phyloP scores from a whole-genome alignment of 2,329 filamentous ascomycete genomes.

The Gyromitra esculenta region DNA sequence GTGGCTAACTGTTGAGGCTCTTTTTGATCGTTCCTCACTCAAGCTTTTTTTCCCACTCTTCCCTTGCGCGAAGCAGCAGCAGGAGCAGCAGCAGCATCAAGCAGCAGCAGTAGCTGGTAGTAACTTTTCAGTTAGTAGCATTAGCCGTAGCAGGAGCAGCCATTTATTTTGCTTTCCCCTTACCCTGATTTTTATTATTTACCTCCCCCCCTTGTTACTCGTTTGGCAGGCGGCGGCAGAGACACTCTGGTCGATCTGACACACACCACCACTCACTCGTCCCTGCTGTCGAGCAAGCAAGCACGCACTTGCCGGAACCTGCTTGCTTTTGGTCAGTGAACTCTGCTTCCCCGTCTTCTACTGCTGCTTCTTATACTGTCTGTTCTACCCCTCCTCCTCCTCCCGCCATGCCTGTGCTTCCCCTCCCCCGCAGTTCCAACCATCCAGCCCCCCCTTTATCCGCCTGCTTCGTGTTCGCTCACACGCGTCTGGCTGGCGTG shows the following conservation, averaged over 20 bases:
- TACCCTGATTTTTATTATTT: constrained; percentile 53
- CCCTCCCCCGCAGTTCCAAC: constrained; percentile 25
- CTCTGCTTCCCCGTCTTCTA: constrained; percentile 49
- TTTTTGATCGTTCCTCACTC: constrained; percentile 46
- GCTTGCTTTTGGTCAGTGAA: constrained; percentile 54
- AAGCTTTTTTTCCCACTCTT: constrained; percentile 50
- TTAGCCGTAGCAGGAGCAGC: constrained; percentile 51
- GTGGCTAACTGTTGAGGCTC: constrained; percentile 54
- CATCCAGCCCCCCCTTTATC: constrained; percentile 30
- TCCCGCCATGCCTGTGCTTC: constrained; percentile 38
- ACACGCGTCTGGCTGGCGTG: constrained; percentile 47
- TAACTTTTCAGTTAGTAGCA: constrained; percentile 50
- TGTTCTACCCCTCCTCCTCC: constrained; percentile 38
- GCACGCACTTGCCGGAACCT: constrained; percentile 52
- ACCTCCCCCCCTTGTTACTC: constrained; percentile 49
- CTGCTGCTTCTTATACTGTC: constrained; percentile 48
- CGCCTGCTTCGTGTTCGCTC: constrained; percentile 37
- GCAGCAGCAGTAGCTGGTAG: constrained; percentile 45
- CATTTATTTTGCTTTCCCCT: constrained; percentile 50
- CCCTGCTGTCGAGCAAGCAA: constrained; percentile 51
- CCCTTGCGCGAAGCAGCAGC: constrained; percentile 52
- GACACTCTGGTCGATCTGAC: constrained; percentile 54
- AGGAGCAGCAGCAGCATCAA: constrained; percentile 29
- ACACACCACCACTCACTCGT: constrained; percentile 53
- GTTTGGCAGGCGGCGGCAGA: constrained; percentile 53